Conservation (phyloP, 2,329 filamentous ascomycete species). For the Bimuria novae-zelandiae region DNA sequence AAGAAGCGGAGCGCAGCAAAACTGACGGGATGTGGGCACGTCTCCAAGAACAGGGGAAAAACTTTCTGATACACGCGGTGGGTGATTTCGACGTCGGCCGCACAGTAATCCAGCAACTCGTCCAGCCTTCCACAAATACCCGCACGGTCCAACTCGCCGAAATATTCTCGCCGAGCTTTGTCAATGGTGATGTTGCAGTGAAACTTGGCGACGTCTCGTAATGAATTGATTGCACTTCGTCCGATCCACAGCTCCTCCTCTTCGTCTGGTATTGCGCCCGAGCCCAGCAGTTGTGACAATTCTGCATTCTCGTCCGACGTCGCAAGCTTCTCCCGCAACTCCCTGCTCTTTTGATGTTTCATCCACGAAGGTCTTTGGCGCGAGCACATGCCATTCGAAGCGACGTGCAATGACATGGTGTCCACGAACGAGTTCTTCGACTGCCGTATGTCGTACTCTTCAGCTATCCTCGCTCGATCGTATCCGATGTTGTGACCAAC, state of each 20-base stretch:
- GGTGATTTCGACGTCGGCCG: constrained; percentile 89
- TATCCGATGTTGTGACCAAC: constrained; percentile 97
- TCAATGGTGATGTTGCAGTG: constrained; percentile 91
- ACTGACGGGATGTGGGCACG: constrained; percentile 95
- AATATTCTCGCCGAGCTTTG: constrained; percentile 84
- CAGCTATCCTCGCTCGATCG: constrained; percentile 82
- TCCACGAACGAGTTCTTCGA: constrained; percentile 87
- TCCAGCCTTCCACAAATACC: constrained; percentile 75
- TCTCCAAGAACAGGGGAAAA: constrained; percentile 84
- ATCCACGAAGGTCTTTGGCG: constrained; percentile 96
- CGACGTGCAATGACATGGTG: constrained; percentile 97
- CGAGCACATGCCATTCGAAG: constrained; percentile 98
- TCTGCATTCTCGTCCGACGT: constrained; percentile 72
- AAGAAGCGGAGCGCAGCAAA: constrained; percentile 92
- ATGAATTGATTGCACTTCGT: constrained; percentile 90
- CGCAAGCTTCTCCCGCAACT: constrained; percentile 78
- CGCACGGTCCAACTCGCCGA: constrained; percentile 76
- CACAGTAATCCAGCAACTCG: constrained; percentile 89
- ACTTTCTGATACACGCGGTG: constrained; percentile 94
- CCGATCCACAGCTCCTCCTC: constrained; percentile 97
- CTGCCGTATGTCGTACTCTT: constrained; percentile 87
- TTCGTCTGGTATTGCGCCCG: constrained; percentile 71
- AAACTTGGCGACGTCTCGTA: constrained; percentile 94
- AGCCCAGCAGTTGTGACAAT: constrained; percentile 71
- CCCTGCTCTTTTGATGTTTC: constrained; percentile 89